Conservation (phyloP, 2,329 filamentous ascomycete species). For the Alternaria triticimaculans region DNA sequence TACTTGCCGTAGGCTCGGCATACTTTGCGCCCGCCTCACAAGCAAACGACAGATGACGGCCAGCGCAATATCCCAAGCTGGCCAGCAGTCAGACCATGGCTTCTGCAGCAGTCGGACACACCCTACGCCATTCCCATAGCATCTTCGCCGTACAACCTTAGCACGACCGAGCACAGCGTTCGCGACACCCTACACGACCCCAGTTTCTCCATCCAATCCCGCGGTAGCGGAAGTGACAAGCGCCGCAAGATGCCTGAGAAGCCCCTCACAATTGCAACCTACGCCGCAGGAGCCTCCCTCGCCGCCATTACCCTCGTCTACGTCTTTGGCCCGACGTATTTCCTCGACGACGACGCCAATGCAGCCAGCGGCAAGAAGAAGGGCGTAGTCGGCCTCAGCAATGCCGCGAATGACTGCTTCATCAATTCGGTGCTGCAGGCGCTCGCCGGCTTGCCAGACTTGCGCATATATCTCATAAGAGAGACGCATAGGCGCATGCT, state of each 20-base stretch:
- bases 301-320: conserved; percentile 95
- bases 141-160: conserved; percentile 1
- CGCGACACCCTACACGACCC: conserved; percentile 24
- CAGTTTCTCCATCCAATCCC: conserved; percentile 28
- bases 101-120: conserved; percentile 10
- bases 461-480: conserved; percentile 89
- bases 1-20: conserved; percentile 26
- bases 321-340: conserved; percentile 96
- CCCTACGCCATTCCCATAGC: background rate
- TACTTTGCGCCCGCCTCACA: conserved; percentile 27
- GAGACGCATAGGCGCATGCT: conserved; percentile 85
- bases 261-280: conserved; percentile 82
- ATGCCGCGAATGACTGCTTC: conserved; percentile 82
- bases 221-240: conserved; percentile 26
- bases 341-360: conserved; percentile 85
- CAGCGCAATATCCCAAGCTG: conserved; percentile 24
- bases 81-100: conserved; percentile 40
- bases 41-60: conserved; percentile 38
- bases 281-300: conserved; percentile 93
- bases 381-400: conserved; percentile 83
- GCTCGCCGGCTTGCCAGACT: conserved; percentile 84
- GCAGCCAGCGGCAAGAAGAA: conserved; percentile 70
- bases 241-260: conserved; percentile 75
- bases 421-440: conserved; percentile 97
- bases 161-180: conserved; percentile 18